phyloP scores from a whole-genome alignment of 441 rosid genomes.

The Geranium incanum region DNA sequence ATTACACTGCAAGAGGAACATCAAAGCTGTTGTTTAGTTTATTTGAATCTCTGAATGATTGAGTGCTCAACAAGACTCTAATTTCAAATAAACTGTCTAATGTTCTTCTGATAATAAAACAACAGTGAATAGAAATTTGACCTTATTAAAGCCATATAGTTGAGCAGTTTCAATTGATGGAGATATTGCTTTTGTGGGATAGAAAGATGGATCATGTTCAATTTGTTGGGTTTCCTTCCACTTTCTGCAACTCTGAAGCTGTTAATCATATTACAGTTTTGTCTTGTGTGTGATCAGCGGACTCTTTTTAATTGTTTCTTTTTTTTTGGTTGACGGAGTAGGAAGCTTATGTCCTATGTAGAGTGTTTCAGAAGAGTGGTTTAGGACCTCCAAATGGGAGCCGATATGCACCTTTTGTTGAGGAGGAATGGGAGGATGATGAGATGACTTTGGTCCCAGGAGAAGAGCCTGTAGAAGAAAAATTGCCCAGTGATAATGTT shows the following conservation, averaged over 20 bases:
- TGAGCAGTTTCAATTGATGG: not conserved
- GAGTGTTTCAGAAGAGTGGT: conserved; percentile 81
- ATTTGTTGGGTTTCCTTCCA: not conserved
- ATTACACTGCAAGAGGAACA: not conserved
- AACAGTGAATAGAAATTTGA: not conserved
- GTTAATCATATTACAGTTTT: not conserved
- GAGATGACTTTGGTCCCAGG: conserved; percentile 54
- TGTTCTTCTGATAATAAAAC: not conserved
- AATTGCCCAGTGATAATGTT: conserved; percentile 28
- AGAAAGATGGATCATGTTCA: not conserved
- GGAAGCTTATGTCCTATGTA: conserved; percentile 74
- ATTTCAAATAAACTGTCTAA: not conserved
- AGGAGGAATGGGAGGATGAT: conserved; percentile 84
- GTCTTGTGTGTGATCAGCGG: not conserved
- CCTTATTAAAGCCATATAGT: not conserved
- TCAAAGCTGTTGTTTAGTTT: not conserved
- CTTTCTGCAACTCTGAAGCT: not conserved
- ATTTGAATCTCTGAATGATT: not conserved
- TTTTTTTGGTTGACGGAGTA: conserved; percentile 32
- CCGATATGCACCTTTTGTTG: conserved; percentile 80
- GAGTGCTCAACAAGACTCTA: not conserved
- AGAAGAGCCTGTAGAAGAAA: conserved; percentile 47
- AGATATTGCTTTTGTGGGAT: not conserved
- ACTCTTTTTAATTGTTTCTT: not conserved
- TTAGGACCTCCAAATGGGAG: conserved; percentile 88